Base-by-base conservation (phyloP, 352 stramenopile species). In the Phytophthora vignae region DNA sequence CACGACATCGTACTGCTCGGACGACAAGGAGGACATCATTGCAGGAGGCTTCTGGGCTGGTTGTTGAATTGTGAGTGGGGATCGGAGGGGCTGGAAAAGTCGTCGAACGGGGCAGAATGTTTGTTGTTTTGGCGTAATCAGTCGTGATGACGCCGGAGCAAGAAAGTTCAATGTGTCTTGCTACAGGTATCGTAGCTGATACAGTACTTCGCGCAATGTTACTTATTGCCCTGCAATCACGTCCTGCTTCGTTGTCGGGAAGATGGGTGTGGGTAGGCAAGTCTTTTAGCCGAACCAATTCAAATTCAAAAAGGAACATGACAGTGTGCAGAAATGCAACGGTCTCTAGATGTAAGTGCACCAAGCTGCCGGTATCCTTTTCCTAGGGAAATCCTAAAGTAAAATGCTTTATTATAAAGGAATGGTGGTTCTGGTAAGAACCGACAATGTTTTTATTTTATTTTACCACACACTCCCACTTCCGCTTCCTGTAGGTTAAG, bases 1-100 rank as follows among this genome's bases (percentile, higher is more conserved):
- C 22, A 67, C 46, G 17, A 54, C 60, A 55, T 54, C 36, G 60
- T 60, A 60, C n/a, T 67, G 33, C 29, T 58, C 60, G 17, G 46
- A 40, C 17, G 27, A 55, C 49, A 14, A 17, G 19, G 46, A 27
- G 14, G 46, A 5, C 46, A 29, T 52, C 19, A 27, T 22, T 7
- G 12, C 17, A 12, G 4, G 17, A 3, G 4, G 19, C 15, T 42
- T 11, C 11, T 19, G 15, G 5, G 46, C 19, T 52, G n/a, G 46
- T 7, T 3, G 29, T 52, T 52, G 46, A 52, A 52, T 22, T 52
- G 46, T 52, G n/a, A 27, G 46, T 33, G 29, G 27, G 2, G 27
- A 31, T 31, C 22, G 22, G 22, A 25, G 22, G 22, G 25, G 25
- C 25, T 5, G 25, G 25, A 29, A 29, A 29, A 4, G 25, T 29